Conservation (phyloP, 2,329 filamentous ascomycete genomes). For the Alternaria conjuncta region DNA sequence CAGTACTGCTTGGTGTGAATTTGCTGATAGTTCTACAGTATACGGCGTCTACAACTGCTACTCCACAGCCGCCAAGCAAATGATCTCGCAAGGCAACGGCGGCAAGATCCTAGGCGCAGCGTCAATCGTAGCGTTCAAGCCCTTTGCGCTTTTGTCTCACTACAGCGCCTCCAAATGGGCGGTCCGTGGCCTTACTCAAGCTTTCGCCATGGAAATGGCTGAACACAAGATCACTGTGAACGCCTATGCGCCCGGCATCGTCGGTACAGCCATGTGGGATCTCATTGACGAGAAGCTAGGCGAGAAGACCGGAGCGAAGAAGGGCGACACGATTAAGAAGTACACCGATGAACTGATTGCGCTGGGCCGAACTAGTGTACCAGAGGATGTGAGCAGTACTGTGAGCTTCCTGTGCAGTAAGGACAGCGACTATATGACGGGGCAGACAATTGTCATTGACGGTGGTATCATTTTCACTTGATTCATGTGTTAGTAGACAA, state of each 20-base stretch:
- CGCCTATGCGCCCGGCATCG: slow-evolving; percentile 71
- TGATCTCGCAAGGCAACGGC: slow-evolving; percentile 64
- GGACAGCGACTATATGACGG: slow-evolving; percentile 70
- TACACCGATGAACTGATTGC: slow-evolving; percentile 62
- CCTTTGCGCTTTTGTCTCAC: slow-evolving; percentile 64
- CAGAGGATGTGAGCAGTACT: slow-evolving; percentile 67
- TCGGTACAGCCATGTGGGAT: slow-evolving; percentile 73
- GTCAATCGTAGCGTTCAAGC: slow-evolving; percentile 65
- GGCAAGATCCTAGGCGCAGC: slow-evolving; percentile 60
- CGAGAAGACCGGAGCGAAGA: slow-evolving; percentile 57
- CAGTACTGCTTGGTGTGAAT: no score
- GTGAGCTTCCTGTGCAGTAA: slow-evolving; percentile 67
- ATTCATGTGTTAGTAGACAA: not conserved
- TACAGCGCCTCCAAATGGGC: slow-evolving; percentile 72
- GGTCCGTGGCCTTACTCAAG: slow-evolving; percentile 69
- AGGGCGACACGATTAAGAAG: slow-evolving; percentile 63
- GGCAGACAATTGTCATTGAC: slow-evolving; percentile 69
- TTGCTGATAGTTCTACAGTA: no score
- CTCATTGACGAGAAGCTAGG: slow-evolving; percentile 67
- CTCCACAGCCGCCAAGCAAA: slow-evolving; percentile 66
- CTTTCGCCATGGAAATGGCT: slow-evolving; percentile 71
- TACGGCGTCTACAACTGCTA: slow-evolving; percentile 71
- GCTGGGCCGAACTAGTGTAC: slow-evolving; percentile 63
- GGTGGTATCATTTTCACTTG: slow-evolving; percentile 62
- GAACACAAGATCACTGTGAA: slow-evolving; percentile 70